Base-by-base conservation (phyloP, 805 yeast species). In the Metschnikowia cubensis region DNA sequence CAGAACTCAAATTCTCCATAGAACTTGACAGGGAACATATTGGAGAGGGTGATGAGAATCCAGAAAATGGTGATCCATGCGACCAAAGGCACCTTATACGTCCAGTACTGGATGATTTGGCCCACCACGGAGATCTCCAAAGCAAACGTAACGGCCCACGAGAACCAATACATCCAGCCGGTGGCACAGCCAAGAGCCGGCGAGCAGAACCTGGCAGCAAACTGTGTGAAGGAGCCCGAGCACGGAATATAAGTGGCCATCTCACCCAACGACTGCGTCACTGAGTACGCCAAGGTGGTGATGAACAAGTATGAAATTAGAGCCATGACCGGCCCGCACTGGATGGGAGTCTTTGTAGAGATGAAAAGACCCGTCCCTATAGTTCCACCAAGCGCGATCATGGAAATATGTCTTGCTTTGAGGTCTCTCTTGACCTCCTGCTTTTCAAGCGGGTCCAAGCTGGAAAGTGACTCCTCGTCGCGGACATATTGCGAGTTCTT, bases 321-420 rank as follows among this genome's bases (percentile, higher is more conserved):
- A 4, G 87, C 70, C 47, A 81, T 80, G 10, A 81, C 90, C 1
- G 91, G 91, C 20, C 92, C 92, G 14, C 87, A 83, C 32, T 69
- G 60, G 31, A 85, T 61, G 2, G 87, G 82, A 3, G 75, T 61
- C 4, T 83, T 74, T 37, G 84, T 77, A 62, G 87, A 83, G 43
- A 86, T 81, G 71, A 85, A 84, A 37, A 85, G 72, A 64, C 91
- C 91, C 2, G 90, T 84, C 59, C 91, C 91, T 53, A 86, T 84
- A 33, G 90, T 83, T 54, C 90, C 91, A 53, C 91, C 92, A 18
- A 85, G 72, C 42, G 90, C 89, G 58, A 85, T 80, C 89, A 85
- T 84, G 32, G 85, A 75, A 45, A 85, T 77, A 59, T 84, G 89
- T 60, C 92, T 73, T 17, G 83, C 79, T 63, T 83, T 82, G 51